phyloP scores from a whole-genome alignment of 2,329 filamentous ascomycete genomes.

The Aspergillus latus region DNA sequence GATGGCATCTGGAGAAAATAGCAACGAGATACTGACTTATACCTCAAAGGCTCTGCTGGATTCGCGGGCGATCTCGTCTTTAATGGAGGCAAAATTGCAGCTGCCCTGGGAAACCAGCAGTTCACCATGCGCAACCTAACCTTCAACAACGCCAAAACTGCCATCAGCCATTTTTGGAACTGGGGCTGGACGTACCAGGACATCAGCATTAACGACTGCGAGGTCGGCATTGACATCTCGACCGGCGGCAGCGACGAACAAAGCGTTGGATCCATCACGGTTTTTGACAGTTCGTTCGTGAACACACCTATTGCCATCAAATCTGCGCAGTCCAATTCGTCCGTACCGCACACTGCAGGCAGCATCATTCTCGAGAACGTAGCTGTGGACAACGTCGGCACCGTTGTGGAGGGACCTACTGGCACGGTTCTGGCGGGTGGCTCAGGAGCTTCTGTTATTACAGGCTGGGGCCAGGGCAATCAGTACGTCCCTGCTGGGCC shows the following conservation, averaged over 20 bases:
- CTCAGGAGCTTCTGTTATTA: slow-evolving; percentile 52
- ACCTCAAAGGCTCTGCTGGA: slow-evolving; percentile 70
- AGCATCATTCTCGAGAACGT: slow-evolving; percentile 66
- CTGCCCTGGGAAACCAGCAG: slow-evolving; percentile 81
- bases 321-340: slow-evolving; percentile 60
- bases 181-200: slow-evolving; percentile 84
- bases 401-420: slow-evolving; percentile 62
- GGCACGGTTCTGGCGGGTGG: slow-evolving; percentile 66
- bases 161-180: slow-evolving; percentile 88
- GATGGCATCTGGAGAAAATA: too few relatives aligned
- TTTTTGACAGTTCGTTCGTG: slow-evolving; percentile 76
- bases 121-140: slow-evolving; percentile 80
- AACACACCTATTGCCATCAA: slow-evolving; percentile 75
- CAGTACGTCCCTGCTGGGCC: slow-evolving; percentile 54
- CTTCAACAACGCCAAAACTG: slow-evolving; percentile 79
- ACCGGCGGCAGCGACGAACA: slow-evolving; percentile 60
- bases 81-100: slow-evolving; percentile 73
- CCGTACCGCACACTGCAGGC: slow-evolving; percentile 37
- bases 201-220: slow-evolving; percentile 70
- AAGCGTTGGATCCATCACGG: slow-evolving; percentile 79
- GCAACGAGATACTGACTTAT: too few relatives aligned
- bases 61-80: slow-evolving; percentile 82
- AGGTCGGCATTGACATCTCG: slow-evolving; percentile 77
- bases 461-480: slow-evolving; percentile 77
- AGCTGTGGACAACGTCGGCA: slow-evolving; percentile 88